Base-by-base conservation (phyloP, 192 early-diverging fungal species). In the Geranomyces michiganensis region DNA sequence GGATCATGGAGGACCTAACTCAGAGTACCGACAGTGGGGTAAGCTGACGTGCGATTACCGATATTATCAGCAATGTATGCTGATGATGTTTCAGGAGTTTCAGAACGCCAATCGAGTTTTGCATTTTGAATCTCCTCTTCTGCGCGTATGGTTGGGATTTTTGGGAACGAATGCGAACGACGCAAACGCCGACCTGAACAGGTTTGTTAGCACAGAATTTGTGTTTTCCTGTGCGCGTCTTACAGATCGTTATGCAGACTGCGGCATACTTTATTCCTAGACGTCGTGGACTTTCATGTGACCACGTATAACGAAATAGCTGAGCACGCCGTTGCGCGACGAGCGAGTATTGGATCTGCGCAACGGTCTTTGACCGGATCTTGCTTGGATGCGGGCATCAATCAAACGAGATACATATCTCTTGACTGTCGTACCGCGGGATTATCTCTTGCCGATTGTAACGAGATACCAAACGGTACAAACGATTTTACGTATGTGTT, bases 1-100 rank as follows among this genome's bases (percentile, higher is more conserved):
- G 21, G 14, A 64, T 64, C 41, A 64, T 64, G 33, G 62, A 64
- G 6, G 62, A 64, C 21, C 45, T 64, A 8, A 13, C 33, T 64
- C 32, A 32, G 24, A 60, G 58, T 26, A 60, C 51, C 14, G 51
- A 55, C 26, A n/a, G 26, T 24, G 51, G 26, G 21, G 51, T 55
- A 55, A 55, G 15, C 3, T 24, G 21, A 3, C 15, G 51, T 55
- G 51, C 36, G 36, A 41, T 10, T 10, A 10, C 36, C 36, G 10
- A 41, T 41, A 41, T 3, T 41, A 7, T 3, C 36, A 41, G 3
- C 10, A 3, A 10, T 10, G 36, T 41, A 41, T 7, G 10, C 10
- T 41, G 36, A 3, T 41, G 36, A 41, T 41, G 10, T 7, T 3
- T 41, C 3, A 41, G 10, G 3, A 41, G 36, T 3, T 41, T 41